phyloP scores from a whole-genome alignment of 78 protist genomes.

The Planoprotostelium fungivorum region DNA sequence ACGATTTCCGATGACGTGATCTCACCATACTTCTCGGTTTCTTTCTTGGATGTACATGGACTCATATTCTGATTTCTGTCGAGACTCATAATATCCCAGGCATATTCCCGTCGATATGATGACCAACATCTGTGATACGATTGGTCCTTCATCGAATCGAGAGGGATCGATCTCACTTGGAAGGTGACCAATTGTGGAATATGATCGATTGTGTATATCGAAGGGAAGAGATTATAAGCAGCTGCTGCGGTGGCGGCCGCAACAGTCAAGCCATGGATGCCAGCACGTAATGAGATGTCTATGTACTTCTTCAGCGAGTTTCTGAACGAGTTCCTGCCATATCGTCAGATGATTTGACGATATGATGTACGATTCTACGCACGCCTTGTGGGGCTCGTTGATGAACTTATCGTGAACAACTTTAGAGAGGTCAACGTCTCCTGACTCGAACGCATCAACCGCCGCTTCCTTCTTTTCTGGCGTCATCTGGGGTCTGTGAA shows the following conservation, averaged over 20 bases:
- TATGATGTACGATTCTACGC: neutral
- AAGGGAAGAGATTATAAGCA: neutral
- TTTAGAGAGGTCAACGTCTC: neutral
- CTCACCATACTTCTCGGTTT: neutral
- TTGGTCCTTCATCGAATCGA: neutral
- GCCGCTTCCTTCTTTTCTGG: neutral
- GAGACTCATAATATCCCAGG: neutral
- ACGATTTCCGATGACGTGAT: too few relatives aligned
- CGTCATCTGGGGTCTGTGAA: too few relatives aligned
- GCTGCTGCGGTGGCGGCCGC: neutral
- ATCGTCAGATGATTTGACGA: neutral
- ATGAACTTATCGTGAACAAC: neutral
- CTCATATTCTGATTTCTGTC: neutral
- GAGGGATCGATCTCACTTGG: neutral
- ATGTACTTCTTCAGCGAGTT: neutral
- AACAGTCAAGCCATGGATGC: neutral
- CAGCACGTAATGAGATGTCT: neutral
- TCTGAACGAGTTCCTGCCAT: neutral
- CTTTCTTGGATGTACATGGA: neutral
- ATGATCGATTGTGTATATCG: neutral
- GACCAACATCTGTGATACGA: neutral
- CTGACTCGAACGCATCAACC: neutral
- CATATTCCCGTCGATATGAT: neutral
- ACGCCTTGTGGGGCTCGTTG: neutral
- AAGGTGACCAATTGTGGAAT: neutral